Base-by-base conservation (phyloP, 1,284 basidiomycete species). In the Malassezia brasiliensis region DNA sequence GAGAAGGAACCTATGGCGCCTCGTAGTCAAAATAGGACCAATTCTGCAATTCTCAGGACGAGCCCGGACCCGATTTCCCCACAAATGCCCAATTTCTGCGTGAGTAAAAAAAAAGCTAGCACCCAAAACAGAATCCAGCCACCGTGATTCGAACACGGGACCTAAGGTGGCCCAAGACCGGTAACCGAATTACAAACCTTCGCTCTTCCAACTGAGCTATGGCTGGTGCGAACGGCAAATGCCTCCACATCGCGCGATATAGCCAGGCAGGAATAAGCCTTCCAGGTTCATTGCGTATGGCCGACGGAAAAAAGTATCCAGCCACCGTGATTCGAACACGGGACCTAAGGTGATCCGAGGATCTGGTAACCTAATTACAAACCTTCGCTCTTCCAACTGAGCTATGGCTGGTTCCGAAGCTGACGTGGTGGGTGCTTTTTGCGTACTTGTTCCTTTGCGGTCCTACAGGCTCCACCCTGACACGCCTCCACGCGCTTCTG, bases 111-210 rank as follows among this genome's bases (percentile, higher is more conserved):
- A 28, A n/a, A n/a, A n/a, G n/a, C n/a, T n/a, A n/a, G n/a, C n/a
- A n/a, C n/a, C n/a, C n/a, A n/a, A n/a, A 57, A 52, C 46, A 37
- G 38, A 20, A 28, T 57, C 55, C 55, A 57, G 55, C 55, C 55
- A 57, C 55, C 55, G 55, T 57, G 55, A 57, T 57, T 57, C 55
- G 55, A 57, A 57, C 55, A 57, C 55, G 55, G 55, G 55, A 57
- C 55, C 55, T 57, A 57, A 57, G 55, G 55, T 57, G 55, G 51
- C 36, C 49, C 25, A 20, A 17, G 20, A 31, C 40, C 48, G 44
- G 42, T 31, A 19, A 39, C 55, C 20, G 17, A 56, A 57, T 57
- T 57, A 57, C 55, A 57, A 57, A 57, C 55, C 55, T 57, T 57
- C 55, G 55, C 55, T 57, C 55, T 57, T 52, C 55, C 55, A 57